Evolutionary conservation across 2,329 filamentous ascomycete genomes (phyloP).

Genomic region (Fusarium oxysporum): DNA sequence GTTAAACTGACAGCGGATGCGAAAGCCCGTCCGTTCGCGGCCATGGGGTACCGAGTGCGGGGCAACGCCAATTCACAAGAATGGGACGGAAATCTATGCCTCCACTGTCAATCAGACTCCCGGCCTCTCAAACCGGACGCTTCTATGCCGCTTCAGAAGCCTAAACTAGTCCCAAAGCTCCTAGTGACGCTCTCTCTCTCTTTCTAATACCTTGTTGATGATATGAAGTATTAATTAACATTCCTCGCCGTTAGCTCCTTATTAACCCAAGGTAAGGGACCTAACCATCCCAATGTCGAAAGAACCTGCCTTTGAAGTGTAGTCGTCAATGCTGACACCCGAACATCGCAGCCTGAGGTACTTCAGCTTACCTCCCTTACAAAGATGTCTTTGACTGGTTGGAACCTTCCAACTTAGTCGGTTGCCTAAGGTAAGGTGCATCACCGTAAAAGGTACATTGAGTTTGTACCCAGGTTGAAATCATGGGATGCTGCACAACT

Average conservation of each 20-base stretch:
- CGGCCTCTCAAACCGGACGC: not conserved
- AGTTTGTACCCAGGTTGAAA: not conserved
- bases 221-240: not conserved
- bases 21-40: slow-evolving; percentile 4
- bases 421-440: not conserved
- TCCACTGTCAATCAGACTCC: not conserved
- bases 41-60: slow-evolving; percentile 22
- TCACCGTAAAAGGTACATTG: not conserved
- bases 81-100: not conserved
- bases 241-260: not conserved
- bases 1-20: slow-evolving; percentile 7
- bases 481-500: not conserved
- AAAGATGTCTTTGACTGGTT: not conserved
- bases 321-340: not conserved
- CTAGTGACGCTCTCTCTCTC: not conserved
- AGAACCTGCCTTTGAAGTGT: not conserved
- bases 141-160: not conserved
- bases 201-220: not conserved
- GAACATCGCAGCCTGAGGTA: not conserved
- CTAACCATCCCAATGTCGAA: not conserved
- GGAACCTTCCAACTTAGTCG: not conserved
- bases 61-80: slow-evolving; percentile 1
- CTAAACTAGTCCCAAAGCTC: not conserved
- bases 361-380: slow-evolving; percentile 2
- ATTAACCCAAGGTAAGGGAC: not conserved